Conservation (phyloP, 148 eudicot genomes). For the Arctostaphylos glauca region DNA sequence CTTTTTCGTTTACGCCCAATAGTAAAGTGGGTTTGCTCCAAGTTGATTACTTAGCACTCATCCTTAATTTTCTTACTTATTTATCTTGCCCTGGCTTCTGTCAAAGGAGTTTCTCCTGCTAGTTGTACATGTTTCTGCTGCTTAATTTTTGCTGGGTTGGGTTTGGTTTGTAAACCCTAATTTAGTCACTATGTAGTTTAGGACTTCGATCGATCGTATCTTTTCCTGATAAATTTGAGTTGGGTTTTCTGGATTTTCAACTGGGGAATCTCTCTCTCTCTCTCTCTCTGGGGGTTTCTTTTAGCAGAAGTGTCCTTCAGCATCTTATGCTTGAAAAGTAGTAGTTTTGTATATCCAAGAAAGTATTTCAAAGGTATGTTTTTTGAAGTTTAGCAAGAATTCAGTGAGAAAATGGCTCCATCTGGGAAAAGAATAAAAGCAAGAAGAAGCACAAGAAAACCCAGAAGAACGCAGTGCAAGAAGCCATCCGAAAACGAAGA, state of each 20-base stretch:
- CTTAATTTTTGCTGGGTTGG: not conserved
- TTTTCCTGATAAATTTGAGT: not conserved
- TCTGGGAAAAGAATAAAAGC: constrained; percentile 7
- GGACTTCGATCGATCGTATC: not conserved
- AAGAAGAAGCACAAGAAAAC: constrained; percentile 11
- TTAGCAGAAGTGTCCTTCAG: not conserved
- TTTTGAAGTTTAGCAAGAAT: not conserved
- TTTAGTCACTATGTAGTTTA: not conserved
- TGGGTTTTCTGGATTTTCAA: not conserved
- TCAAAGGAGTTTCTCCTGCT: not conserved
- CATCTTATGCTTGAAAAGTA: not conserved
- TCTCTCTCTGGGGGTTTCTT: too few species aligned
- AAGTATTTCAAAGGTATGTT: not conserved
- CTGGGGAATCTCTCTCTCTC: not conserved
- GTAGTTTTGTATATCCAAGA: not conserved
- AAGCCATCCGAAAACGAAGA: constrained; percentile 11
- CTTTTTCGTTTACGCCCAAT: not conserved
- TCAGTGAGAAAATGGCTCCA: constrained; percentile 9
- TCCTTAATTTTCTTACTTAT: not conserved
- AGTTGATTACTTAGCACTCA: not conserved
- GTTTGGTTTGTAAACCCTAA: not conserved
- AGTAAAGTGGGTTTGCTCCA: constrained; percentile 8
- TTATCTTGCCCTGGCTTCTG: not conserved
- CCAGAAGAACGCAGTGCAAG: constrained; percentile 16
- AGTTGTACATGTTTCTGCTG: not conserved